These are phyloP conservation scores for Globisporangium solare DNA, from an alignment of 352 stramenopile species.

Conservation along the genomic window DNA sequence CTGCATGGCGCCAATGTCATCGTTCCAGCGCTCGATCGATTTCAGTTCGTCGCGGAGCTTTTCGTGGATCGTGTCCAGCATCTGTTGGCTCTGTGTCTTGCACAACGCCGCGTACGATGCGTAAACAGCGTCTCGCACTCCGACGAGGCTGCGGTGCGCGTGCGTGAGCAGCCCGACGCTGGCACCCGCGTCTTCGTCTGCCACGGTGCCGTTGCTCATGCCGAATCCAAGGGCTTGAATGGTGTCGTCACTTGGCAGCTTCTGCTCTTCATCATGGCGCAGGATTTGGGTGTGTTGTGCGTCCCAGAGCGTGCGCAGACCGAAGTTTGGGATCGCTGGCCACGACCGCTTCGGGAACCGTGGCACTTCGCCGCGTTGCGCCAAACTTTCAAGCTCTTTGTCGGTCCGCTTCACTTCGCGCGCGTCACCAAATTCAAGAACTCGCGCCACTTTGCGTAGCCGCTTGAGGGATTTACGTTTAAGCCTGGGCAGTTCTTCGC, in stretches of 20 bases:
- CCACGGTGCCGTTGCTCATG: conserved; percentile 12
- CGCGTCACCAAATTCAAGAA: conserved; percentile 48
- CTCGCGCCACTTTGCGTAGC: conserved; percentile 52
- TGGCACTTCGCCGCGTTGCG: conserved; percentile 34
- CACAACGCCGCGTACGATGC: conserved; percentile 30
- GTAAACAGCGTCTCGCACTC: conserved; percentile 38
- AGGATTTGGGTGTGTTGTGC: conserved; percentile 18
- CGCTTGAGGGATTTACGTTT: conserved; percentile 75
- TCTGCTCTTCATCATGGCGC: conserved; percentile 13
- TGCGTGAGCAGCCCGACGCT: conserved; percentile 51
- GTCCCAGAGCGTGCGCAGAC: conserved; percentile 23
- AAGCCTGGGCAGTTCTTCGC: conserved; percentile 36
- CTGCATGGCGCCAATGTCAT: conserved; percentile 33
- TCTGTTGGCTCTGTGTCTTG: conserved; percentile 8
- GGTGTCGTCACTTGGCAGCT: conserved; percentile 16
- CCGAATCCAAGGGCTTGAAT: conserved; percentile 14
- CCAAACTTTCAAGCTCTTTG: conserved; percentile 42
- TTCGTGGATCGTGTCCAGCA: conserved; percentile 30
- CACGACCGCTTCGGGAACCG: conserved; percentile 52
- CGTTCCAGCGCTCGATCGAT: conserved; percentile 41
- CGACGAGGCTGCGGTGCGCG: conserved; percentile 50
- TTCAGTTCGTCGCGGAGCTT: conserved; percentile 54
- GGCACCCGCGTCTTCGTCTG: conserved; percentile 18
- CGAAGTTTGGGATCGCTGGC: conserved; percentile 40
- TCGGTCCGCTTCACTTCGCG: conserved; percentile 42